Conservation (phyloP, 352 stramenopile genomes). For the Globisporangium alternatum region DNA sequence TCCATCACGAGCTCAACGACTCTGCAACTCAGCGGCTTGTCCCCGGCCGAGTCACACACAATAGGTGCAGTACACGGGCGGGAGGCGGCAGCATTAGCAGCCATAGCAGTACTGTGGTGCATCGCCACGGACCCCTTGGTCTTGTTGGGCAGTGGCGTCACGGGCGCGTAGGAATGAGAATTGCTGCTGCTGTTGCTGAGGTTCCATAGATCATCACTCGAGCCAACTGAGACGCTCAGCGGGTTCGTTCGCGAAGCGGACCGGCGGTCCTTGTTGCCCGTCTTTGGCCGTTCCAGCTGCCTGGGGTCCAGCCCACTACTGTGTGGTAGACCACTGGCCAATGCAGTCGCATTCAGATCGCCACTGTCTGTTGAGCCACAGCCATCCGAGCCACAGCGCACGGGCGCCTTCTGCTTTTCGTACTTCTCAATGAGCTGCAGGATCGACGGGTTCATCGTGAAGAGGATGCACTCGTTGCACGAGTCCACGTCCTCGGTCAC, state of each 20-base stretch:
- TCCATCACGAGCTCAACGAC: conserved; percentile 53
- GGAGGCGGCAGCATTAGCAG: conserved; percentile 4
- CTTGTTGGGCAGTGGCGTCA: conserved; percentile 42
- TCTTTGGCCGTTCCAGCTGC: conserved; percentile 48
- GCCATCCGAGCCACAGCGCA: not conserved
- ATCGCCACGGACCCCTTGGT: conserved; percentile 13
- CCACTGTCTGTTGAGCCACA: not conserved
- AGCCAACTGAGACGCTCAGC: conserved; percentile 18
- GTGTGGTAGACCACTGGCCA: not conserved
- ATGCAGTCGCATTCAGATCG: not conserved
- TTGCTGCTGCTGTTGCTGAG: not conserved
- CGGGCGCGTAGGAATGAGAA: conserved; percentile 21
- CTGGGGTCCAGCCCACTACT: conserved; percentile 15
- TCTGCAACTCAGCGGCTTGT: conserved; percentile 46
- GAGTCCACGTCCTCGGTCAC: conserved; percentile 54
- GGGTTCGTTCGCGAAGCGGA: conserved; percentile 19
- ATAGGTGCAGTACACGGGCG: conserved; percentile 67
- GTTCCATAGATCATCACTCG: conserved; percentile 4
- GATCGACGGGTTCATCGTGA: conserved; percentile 73
- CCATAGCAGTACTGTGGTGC: not conserved
- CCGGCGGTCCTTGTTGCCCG: conserved; percentile 39
- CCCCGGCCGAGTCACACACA: conserved; percentile 32
- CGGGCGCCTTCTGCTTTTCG: conserved; percentile 38
- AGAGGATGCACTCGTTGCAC: conserved; percentile 82
- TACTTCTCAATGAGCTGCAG: conserved; percentile 83